These are phyloP conservation scores for Backusella macrospora DNA, from an alignment of 192 early-diverging fungal genomes.

Conservation along the genomic window DNA sequence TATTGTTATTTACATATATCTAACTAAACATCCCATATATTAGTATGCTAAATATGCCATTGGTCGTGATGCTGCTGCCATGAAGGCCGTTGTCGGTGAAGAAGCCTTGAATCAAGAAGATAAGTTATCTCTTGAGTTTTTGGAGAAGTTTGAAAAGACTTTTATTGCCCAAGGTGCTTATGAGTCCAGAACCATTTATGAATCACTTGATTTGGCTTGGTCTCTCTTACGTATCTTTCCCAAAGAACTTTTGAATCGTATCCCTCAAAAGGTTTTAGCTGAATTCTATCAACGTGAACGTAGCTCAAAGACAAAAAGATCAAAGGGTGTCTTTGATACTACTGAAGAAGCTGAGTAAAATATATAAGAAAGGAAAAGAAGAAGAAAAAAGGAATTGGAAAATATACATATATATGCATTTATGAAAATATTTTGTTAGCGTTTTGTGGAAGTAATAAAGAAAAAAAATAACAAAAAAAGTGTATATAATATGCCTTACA, in stretches of 20 bases:
- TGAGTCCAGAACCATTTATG: conserved; percentile 96
- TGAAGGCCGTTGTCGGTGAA: conserved; percentile 99
- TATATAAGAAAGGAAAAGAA: background rate
- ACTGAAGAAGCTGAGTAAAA: conserved; percentile 28
- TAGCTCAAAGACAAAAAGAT: conserved; percentile 46
- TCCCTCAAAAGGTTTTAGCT: conserved; percentile 91
- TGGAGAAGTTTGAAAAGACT: conserved; percentile 98
- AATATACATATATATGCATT: background rate
- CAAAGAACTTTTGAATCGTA: conserved; percentile 99
- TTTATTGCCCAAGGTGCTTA: conserved; percentile 97
- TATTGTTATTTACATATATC: background rate
- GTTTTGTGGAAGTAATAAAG: background rate
- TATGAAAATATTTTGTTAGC: too few relatives aligned
- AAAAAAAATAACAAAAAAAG: background rate
- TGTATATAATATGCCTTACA: conserved; percentile 5
- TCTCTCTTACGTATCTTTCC: conserved; percentile 98
- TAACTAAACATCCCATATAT: background rate
- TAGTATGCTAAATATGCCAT: conserved; percentile 99
- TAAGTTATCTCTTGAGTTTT: conserved; percentile 95
- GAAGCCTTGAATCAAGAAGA: conserved; percentile 98
- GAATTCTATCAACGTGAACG: conserved; percentile 93
- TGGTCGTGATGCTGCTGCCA: conserved; percentile 97
- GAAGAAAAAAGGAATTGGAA: background rate
- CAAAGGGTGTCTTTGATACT: conserved; percentile 49
- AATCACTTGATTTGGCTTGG: conserved; percentile 97